Evolutionary conservation across 2,329 filamentous ascomycete genomes (phyloP).

Genomic region (Xylaria sp.): DNA sequence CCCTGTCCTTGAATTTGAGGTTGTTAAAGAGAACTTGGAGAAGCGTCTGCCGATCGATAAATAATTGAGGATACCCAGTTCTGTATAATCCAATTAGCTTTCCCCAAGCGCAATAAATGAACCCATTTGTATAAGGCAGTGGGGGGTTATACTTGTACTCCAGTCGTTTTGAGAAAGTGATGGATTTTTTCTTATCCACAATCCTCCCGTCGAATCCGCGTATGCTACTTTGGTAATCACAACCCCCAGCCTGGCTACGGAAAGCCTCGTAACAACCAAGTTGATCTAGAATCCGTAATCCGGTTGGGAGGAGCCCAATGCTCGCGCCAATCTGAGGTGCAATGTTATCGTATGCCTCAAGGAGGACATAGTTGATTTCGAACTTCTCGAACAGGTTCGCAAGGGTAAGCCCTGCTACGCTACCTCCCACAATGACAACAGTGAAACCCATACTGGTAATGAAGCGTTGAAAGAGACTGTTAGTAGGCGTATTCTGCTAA

Average conservation of each 20-base stretch:
- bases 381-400: conserved; percentile 47
- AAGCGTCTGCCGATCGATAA: background rate
- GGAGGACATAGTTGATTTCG: conserved; percentile 50
- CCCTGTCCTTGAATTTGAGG: background rate
- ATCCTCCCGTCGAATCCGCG: too few species aligned
- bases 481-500: too few species aligned
- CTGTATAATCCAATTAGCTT: background rate
- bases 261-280: conserved; percentile 41
- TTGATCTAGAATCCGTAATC: conserved; percentile 49
- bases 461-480: too few species aligned
- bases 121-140: too few species aligned
- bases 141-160: too few species aligned
- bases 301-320: conserved; percentile 47
- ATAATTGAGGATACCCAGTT: background rate
- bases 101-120: too few species aligned
- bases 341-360: conserved; percentile 46
- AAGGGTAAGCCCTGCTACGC: conserved; percentile 46
- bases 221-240: too few species aligned
- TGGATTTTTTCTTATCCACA: too few species aligned
- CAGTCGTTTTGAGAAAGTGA: too few species aligned
- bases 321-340: conserved; percentile 48
- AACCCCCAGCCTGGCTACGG: too few species aligned
- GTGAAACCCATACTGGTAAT: too few species aligned
- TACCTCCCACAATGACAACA: conserved; percentile 28
- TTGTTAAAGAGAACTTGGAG: background rate